A percentile compares a stretch with the other conserved stretches of the same genome.
Evolutionary conservation across 2,329 filamentous ascomycete species (phyloP).

Genomic region (Lizonia empirigonia): DNA sequence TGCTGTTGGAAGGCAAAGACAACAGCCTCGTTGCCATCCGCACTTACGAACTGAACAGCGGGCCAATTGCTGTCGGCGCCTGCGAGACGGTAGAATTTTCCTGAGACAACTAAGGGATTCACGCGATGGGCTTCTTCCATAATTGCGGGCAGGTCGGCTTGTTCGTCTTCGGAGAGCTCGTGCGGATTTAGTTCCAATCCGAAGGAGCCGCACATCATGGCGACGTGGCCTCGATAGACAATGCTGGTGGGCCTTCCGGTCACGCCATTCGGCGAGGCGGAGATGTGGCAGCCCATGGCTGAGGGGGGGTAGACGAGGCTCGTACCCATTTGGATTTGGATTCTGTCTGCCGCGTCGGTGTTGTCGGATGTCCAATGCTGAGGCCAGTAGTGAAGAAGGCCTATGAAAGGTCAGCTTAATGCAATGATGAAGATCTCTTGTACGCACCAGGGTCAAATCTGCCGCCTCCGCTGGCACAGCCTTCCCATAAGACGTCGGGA

Average conservation of each 20-base stretch:
- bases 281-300: constrained; percentile 70
- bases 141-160: constrained; percentile 58
- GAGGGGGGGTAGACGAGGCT: constrained; percentile 67
- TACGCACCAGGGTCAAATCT: constrained; percentile 61
- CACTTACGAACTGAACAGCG: constrained; percentile 63
- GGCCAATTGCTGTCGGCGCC: constrained; percentile 67
- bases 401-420: constrained; percentile 29
- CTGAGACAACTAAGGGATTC: constrained; percentile 64
- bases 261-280: constrained; percentile 64
- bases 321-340: constrained; percentile 68
- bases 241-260: constrained; percentile 63
- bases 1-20: constrained; percentile 67
- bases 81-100: constrained; percentile 65
- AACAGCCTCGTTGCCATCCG: constrained; percentile 57
- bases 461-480: constrained; percentile 68
- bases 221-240: constrained; percentile 67
- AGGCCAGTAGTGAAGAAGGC: constrained; percentile 67
- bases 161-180: constrained; percentile 59
- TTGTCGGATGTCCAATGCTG: constrained; percentile 71
- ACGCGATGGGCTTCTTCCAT: constrained; percentile 61
- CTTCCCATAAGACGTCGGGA: constrained; percentile 68
- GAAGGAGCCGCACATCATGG: constrained; percentile 72
- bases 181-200: constrained; percentile 67
- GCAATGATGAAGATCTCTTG: neutral
- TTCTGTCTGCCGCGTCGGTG: constrained; percentile 65